These are phyloP conservation scores for Alternaria dauci DNA, from an alignment of 2,329 filamentous ascomycete genomes.

Conservation along the genomic window DNA sequence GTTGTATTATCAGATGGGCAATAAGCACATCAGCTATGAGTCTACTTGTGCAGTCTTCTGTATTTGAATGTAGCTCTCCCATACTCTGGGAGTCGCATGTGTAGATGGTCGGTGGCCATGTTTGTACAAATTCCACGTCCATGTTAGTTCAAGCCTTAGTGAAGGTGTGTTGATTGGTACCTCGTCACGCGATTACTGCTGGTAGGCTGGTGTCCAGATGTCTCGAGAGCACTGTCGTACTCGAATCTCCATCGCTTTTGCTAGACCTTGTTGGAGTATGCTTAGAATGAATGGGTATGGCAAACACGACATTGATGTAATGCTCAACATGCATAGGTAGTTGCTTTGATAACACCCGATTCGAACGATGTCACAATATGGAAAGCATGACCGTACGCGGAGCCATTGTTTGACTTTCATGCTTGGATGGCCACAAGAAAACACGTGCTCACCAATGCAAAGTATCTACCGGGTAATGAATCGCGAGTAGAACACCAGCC, in stretches of 20 bases:
- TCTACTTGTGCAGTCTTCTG: too few species aligned
- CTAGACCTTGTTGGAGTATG: background rate
- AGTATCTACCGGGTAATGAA: background rate
- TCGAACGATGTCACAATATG: background rate
- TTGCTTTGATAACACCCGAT: background rate
- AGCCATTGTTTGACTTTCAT: too few species aligned
- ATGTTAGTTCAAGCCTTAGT: background rate
- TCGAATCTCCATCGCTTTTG: background rate
- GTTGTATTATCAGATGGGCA: background rate
- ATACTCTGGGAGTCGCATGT: too few species aligned
- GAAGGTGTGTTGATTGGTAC: background rate
- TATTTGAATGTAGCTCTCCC: too few species aligned
- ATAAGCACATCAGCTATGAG: background rate
- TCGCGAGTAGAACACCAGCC: background rate
- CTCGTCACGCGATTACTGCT: background rate
- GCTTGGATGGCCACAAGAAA: too few species aligned
- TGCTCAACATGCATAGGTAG: background rate
- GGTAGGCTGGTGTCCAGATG: background rate
- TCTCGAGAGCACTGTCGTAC: background rate
- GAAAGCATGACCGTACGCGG: background rate
- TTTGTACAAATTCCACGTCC: background rate
- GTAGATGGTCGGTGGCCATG: background rate
- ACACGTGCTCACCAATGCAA: too few species aligned
- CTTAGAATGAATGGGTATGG: background rate
- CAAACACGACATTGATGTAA: background rate